Evolutionary conservation across 495 filamentous ascomycete genomes (phyloP).

Genomic region (Trichoderma virens): DNA sequence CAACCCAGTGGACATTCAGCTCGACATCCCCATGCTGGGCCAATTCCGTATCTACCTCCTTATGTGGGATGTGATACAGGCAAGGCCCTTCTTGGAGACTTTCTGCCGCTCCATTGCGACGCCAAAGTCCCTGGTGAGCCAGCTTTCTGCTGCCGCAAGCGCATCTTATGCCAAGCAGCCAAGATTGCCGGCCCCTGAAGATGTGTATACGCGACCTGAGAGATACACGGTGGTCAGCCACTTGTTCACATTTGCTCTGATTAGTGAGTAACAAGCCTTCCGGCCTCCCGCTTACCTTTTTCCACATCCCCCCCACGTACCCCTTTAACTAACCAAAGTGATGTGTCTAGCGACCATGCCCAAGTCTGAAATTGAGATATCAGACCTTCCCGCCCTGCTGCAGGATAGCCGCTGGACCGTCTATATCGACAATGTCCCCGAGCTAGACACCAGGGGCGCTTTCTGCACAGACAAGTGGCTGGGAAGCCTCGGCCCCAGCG

Average conservation of each 20-base stretch:
- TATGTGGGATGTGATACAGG: slow-evolving; percentile 45
- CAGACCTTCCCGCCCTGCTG: slow-evolving; percentile 49
- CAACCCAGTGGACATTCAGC: slow-evolving; percentile 63
- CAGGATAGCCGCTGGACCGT: slow-evolving; percentile 59
- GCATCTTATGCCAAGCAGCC: slow-evolving; percentile 47
- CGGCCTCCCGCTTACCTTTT: neutral
- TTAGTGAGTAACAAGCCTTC: slow-evolving; percentile 35
- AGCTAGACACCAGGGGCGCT: slow-evolving; percentile 39
- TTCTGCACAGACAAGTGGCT: slow-evolving; percentile 56
- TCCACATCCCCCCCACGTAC: neutral
- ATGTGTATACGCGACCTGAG: slow-evolving; percentile 51
- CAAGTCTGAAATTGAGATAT: slow-evolving; percentile 50
- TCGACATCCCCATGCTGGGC: slow-evolving; percentile 61
- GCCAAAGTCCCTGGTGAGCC: slow-evolving; percentile 37
- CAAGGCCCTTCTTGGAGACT: slow-evolving; percentile 43
- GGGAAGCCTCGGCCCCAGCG: slow-evolving; percentile 40
- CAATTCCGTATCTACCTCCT: slow-evolving; percentile 65
- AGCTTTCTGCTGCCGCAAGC: slow-evolving; percentile 37
- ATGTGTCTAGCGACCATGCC: slow-evolving; percentile 42
- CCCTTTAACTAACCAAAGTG: slow-evolving; percentile 10
- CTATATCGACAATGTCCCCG: slow-evolving; percentile 52
- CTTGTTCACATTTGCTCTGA: slow-evolving; percentile 51
- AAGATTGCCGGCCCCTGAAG: slow-evolving; percentile 39
- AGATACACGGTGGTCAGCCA: slow-evolving; percentile 54
- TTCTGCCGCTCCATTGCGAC: slow-evolving; percentile 41